Base-by-base conservation (phyloP, 192 early-diverging fungal species). In the Backusella mclennaniae region DNA sequence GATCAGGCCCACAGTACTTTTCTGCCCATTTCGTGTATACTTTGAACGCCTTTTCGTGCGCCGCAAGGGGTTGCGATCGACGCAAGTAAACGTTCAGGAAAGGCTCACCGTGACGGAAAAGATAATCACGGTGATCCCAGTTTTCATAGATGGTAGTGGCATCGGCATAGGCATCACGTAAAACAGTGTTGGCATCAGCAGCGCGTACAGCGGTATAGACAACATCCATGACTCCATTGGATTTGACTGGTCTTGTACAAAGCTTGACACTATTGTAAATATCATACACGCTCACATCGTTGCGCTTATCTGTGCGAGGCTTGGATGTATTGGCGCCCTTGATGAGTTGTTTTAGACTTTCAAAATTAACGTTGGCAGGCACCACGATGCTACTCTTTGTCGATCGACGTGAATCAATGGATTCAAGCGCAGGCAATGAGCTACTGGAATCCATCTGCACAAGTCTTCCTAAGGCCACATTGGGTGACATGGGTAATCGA, bases 1-100 rank as follows among this genome's bases (percentile, higher is more conserved):
- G 70, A 6, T 44, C 70, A 14, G 78, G 76, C 31, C 81, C 84
- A 38, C 79, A 76, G 44, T 86, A 87, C 4, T 84, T 78, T 26
- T 84, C 79, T 67, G 85, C 86, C 89, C 89, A 90, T 75, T 88
- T 88, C 1, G 83, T 80, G 44, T 87, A 88, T 12, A 90, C 82
- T 33, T 86, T 85, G 42, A 84, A 82, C 0, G 86, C 89, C 46
- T 88, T 90, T 67, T 86, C 86, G 49, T 90, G 84, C 12, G 84
- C 86, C 33, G 85, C 82, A 35, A 79, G 82, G 3, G 86, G 80
- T 67, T 84, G 84, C 7, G 85, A 81, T 44, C 86, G 83, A 6
- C 79, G 76, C 0, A 85, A 72, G 53, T 85, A 88, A 7, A 84
- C 79, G 2, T 86, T 85, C 36, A 90, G 71, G 71, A 88, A 90